These are phyloP conservation scores for Melampsora occidentalis DNA, from an alignment of 1,284 basidiomycete genomes.

Conservation along the genomic window DNA sequence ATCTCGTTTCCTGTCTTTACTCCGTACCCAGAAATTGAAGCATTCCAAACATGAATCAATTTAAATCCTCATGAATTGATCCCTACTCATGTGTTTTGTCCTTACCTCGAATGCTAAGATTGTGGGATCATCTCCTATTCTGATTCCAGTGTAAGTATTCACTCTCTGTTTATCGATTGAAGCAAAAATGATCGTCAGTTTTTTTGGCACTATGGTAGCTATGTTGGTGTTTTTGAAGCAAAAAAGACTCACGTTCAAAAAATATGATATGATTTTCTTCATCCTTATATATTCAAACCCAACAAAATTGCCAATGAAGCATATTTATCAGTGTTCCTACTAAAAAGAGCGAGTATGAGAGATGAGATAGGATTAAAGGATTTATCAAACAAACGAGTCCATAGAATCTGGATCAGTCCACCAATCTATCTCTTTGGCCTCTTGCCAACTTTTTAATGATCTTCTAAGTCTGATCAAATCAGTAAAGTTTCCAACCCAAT, in stretches of 20 bases:
- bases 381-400: constrained; percentile 27
- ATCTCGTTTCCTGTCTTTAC: constrained; percentile 41
- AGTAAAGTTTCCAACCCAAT: constrained; percentile 43
- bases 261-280: constrained; percentile 34
- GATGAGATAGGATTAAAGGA: neutral
- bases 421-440: constrained; percentile 19
- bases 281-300: neutral
- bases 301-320: neutral
- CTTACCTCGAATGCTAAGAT: constrained; percentile 52
- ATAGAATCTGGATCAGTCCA: constrained; percentile 38
- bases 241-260: constrained; percentile 23
- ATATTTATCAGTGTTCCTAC: too few relatives aligned
- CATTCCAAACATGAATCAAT: too few relatives aligned
- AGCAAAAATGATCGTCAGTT: neutral
- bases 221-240: too few relatives aligned
- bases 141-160: constrained; percentile 50
- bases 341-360: neutral
- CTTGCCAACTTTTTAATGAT: constrained; percentile 8
- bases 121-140: constrained; percentile 51
- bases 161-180: constrained; percentile 39
- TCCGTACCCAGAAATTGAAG: neutral
- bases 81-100: neutral
- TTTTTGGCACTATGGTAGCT: too few relatives aligned
- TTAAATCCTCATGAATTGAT: too few relatives aligned
- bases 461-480: constrained; percentile 36